Percentiles rank a stretch among this genome's conserved stretches.
Conservation (phyloP, 164 flowering plant genomes). For the Annona cherimola region DNA sequence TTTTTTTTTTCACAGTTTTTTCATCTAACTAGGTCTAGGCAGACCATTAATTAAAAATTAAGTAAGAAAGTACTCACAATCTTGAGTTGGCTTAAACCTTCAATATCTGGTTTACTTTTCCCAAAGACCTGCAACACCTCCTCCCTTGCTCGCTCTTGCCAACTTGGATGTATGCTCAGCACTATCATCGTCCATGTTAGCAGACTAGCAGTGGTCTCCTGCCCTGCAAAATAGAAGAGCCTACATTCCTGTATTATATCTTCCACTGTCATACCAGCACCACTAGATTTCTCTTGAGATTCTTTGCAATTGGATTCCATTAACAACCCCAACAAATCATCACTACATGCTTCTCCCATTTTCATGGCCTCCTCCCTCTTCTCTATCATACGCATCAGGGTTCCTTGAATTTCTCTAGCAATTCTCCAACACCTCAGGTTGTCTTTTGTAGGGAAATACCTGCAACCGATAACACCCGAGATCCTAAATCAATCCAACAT, state of each 20-base stretch:
- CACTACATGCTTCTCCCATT: neutral
- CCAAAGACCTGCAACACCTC: slow-evolving; percentile 35
- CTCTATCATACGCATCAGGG: neutral
- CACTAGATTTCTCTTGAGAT: neutral
- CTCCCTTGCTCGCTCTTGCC: slow-evolving; percentile 49
- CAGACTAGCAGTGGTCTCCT: slow-evolving; percentile 42
- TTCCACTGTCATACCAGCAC: slow-evolving; percentile 29
- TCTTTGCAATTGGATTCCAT: slow-evolving; percentile 5
- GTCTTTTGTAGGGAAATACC: slow-evolving; percentile 22
- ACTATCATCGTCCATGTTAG: slow-evolving; percentile 42
- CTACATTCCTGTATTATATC: slow-evolving; percentile 41
- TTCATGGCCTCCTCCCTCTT: slow-evolving; percentile 12
- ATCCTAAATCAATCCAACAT: neutral
- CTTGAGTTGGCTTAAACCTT: slow-evolving; percentile 18
- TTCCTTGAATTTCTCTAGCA: slow-evolving; percentile 6
- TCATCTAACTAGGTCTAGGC: no score
- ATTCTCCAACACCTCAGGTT: slow-evolving; percentile 24
- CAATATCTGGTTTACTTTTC: slow-evolving; percentile 19
- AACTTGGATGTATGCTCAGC: slow-evolving; percentile 34
- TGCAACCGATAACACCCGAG: neutral
- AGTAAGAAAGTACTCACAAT: neutral
- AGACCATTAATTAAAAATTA: no score
- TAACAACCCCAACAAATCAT: slow-evolving; percentile 8
- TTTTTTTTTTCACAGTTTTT: no score
- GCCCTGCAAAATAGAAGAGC: slow-evolving; percentile 33